A percentile compares a stretch with the other conserved stretches of the same genome.
These are phyloP conservation scores for Ceratocystis alfenasii DNA, from an alignment of 2,329 filamentous ascomycete genomes.

Conservation along the genomic window DNA sequence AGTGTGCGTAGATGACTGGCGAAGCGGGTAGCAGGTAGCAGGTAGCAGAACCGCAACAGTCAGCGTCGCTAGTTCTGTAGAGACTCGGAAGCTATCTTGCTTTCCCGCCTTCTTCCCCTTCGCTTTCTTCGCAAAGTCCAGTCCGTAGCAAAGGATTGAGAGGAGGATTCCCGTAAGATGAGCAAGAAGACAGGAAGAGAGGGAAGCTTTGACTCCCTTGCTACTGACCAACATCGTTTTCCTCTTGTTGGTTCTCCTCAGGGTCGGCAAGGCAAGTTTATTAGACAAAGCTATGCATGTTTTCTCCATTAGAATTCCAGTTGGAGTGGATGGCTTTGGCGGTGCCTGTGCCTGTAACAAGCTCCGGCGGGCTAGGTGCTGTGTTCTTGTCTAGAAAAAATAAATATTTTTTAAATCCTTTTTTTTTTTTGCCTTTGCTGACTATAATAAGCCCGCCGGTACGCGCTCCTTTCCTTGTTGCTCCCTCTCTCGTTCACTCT, in stretches of 20 bases:
- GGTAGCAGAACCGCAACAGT: too few species aligned
- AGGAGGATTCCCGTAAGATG: slow-evolving; percentile 7
- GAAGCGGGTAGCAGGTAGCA: too few species aligned
- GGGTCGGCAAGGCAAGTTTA: not conserved
- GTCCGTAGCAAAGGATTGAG: not conserved
- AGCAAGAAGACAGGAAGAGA: not conserved
- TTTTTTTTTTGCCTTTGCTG: slow-evolving; percentile 12
- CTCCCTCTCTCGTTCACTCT: not conserved
- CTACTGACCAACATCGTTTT: not conserved
- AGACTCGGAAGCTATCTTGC: not conserved
- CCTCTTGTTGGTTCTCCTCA: not conserved
- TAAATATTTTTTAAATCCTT: slow-evolving; percentile 12
- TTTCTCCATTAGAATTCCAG: not conserved
- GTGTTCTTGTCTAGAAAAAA: too few species aligned
- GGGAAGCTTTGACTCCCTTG: slow-evolving; percentile 15
- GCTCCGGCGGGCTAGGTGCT: too few species aligned
- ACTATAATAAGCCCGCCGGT: not conserved
- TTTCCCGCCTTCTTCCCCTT: not conserved
- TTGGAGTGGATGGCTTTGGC: too few species aligned
- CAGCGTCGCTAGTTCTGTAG: too few species aligned
- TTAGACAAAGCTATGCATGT: not conserved
- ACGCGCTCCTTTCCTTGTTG: not conserved
- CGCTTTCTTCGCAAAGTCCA: not conserved
- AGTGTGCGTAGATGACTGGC: too few species aligned
- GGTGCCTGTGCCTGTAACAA: too few species aligned